These are phyloP conservation scores for Lagenaria siceraria DNA, from an alignment of 306 rosid species.

Conservation along the genomic window DNA sequence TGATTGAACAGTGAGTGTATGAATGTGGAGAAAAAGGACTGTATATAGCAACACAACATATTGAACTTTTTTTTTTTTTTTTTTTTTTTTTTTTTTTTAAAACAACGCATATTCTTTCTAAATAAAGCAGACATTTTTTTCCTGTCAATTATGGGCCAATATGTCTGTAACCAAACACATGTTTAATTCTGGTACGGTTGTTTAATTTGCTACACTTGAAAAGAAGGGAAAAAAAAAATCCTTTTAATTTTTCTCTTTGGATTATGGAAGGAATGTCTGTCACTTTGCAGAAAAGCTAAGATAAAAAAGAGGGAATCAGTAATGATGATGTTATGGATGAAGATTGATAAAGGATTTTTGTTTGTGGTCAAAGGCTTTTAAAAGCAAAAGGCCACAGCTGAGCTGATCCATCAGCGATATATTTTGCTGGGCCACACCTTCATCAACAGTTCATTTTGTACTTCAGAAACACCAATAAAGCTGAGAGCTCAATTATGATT, in stretches of 20 bases:
- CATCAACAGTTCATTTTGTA: background rate
- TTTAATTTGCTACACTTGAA: background rate
- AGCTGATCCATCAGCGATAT: background rate
- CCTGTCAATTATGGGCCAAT: constrained; percentile 2
- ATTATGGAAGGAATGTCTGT: constrained; percentile 11
- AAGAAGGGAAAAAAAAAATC: background rate
- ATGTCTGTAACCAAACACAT: background rate
- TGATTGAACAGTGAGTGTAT: constrained; percentile 4
- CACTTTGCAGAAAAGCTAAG: constrained; percentile 5
- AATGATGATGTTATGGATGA: constrained; percentile 10
- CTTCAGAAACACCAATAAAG: background rate
- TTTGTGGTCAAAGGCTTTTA: constrained; percentile 6
- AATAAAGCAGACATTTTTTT: background rate
- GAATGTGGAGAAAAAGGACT: background rate
- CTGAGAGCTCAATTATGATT: background rate
- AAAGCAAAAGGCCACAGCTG: constrained; percentile 4
- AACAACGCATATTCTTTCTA: background rate
- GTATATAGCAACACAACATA: background rate
- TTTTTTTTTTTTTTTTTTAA: no score
- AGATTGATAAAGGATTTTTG: background rate
- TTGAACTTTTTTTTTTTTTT: no score
- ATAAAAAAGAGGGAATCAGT: constrained; percentile 6
- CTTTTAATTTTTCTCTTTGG: background rate
- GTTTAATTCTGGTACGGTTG: background rate
- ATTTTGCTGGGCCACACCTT: background rate